These are phyloP conservation scores for Ascochyta lentis DNA, from an alignment of 2,329 filamentous ascomycete species.

Conservation along the genomic window DNA sequence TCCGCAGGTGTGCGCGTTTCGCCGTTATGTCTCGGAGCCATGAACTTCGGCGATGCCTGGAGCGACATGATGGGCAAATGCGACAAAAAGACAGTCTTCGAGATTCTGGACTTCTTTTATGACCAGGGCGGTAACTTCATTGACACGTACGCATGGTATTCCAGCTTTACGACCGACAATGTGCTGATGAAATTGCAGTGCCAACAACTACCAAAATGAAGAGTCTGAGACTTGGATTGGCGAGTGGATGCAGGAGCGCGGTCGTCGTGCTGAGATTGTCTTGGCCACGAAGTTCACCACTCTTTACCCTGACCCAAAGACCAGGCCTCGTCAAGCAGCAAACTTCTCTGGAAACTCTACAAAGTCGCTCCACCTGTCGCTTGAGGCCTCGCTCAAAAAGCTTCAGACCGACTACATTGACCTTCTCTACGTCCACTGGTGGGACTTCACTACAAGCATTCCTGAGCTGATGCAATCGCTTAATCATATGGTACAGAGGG, in stretches of 20 bases:
- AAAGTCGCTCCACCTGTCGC: conserved; percentile 48
- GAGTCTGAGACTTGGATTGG: conserved; percentile 58
- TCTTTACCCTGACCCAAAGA: conserved; percentile 30
- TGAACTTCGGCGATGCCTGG: conserved; percentile 63
- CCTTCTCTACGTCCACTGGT: conserved; percentile 51
- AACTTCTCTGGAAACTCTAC: conserved; percentile 55
- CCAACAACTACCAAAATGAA: conserved; percentile 57
- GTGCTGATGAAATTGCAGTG: conserved; percentile 31
- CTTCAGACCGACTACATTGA: conserved; percentile 53
- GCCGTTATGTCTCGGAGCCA: conserved; percentile 61
- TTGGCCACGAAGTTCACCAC: conserved; percentile 63
- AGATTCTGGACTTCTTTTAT: conserved; percentile 57
- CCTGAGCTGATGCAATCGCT: conserved; percentile 49
- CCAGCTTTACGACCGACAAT: not conserved
- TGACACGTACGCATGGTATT: conserved; percentile 50
- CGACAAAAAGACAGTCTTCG: conserved; percentile 54
- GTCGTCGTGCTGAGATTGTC: conserved; percentile 59
- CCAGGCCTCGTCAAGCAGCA: conserved; percentile 34
- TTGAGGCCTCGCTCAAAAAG: conserved; percentile 51
- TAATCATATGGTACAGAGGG: conserved; percentile 41
- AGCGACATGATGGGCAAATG: conserved; percentile 50
- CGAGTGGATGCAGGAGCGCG: conserved; percentile 58
- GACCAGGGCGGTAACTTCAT: conserved; percentile 60
- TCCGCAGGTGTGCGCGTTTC: conserved; percentile 60
- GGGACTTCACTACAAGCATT: conserved; percentile 49